Evolutionary conservation across 2,329 filamentous ascomycete species (phyloP).

Genomic region (Cladophialophora carrionii): DNA sequence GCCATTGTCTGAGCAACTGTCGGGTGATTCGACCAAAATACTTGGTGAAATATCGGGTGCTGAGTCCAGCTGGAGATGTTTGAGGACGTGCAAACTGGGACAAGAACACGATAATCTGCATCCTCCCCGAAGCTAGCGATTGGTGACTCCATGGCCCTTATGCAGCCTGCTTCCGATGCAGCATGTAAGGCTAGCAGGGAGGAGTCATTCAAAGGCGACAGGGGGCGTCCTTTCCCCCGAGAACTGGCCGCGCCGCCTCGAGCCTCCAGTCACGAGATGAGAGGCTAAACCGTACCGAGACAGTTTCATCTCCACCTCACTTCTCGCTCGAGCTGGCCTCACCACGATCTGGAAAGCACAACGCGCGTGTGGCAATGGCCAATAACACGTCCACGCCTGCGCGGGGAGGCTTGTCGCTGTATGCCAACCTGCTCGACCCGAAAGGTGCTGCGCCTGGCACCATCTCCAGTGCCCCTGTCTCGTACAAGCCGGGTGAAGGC

Average conservation of each 20-base stretch:
- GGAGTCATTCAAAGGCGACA: neutral
- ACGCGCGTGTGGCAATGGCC: conserved; percentile 27
- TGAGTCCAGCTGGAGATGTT: conserved; percentile 16
- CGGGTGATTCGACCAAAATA: conserved; percentile 14
- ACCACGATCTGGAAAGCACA: neutral
- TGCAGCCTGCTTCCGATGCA: conserved; percentile 20
- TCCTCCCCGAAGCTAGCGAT: conserved; percentile 7
- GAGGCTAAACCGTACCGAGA: neutral
- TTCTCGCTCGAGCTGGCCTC: neutral
- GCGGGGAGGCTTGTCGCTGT: conserved; percentile 61
- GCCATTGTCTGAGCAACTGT: neutral
- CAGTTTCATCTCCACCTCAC: conserved; percentile 1
- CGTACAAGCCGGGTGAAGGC: conserved; percentile 63
- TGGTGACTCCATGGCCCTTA: conserved; percentile 8
- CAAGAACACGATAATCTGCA: conserved; percentile 14
- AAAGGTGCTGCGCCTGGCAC: conserved; percentile 56
- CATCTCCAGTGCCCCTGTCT: conserved; percentile 75
- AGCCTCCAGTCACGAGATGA: conserved; percentile 18
- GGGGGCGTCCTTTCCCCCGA: conserved; percentile 20
- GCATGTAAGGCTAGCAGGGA: neutral
- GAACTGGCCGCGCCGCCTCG: conserved; percentile 18
- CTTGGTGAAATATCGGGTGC: conserved; percentile 15
- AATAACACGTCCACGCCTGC: conserved; percentile 30
- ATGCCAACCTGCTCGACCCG: conserved; percentile 77
- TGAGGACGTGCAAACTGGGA: conserved; percentile 9